Conservation (phyloP, 345 rosid species). For the Euphorbia lathyris region DNA sequence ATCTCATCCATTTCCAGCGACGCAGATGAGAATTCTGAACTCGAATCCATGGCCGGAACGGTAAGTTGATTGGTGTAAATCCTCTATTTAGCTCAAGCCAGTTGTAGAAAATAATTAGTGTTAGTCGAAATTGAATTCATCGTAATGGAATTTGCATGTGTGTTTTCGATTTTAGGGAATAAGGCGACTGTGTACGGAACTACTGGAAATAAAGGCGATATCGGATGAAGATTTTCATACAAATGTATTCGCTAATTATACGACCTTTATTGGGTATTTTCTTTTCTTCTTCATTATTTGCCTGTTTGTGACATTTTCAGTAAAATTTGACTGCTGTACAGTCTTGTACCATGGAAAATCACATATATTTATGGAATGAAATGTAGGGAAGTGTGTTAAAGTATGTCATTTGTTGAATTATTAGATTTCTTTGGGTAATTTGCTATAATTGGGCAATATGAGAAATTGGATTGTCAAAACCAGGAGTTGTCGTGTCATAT, state of each 20-base stretch:
- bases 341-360: background rate
- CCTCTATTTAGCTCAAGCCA: background rate
- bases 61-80: slow-evolving; percentile 20
- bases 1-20: slow-evolving; percentile 32
- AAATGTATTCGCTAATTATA: slow-evolving; percentile 40
- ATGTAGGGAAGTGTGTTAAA: too few relatives aligned
- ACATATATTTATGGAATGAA: background rate
- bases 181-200: slow-evolving; percentile 50
- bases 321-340: background rate
- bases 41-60: slow-evolving; percentile 57
- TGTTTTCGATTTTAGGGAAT: slow-evolving; percentile 42
- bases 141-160: background rate
- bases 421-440: too few relatives aligned
- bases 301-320: background rate
- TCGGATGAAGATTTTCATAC: slow-evolving; percentile 57
- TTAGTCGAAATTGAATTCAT: background rate
- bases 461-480: too few relatives aligned
- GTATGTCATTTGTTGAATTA: too few relatives aligned
- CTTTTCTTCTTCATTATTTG: background rate
- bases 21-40: slow-evolving; percentile 32
- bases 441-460: background rate
- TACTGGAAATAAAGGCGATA: slow-evolving; percentile 50
- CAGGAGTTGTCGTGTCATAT: too few relatives aligned
- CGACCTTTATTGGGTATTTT: slow-evolving; percentile 46
- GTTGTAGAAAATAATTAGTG: background rate